Evolutionary conservation across 192 early-diverging fungal genomes (phyloP).

Genomic region (Backusella tuberculispora): DNA sequence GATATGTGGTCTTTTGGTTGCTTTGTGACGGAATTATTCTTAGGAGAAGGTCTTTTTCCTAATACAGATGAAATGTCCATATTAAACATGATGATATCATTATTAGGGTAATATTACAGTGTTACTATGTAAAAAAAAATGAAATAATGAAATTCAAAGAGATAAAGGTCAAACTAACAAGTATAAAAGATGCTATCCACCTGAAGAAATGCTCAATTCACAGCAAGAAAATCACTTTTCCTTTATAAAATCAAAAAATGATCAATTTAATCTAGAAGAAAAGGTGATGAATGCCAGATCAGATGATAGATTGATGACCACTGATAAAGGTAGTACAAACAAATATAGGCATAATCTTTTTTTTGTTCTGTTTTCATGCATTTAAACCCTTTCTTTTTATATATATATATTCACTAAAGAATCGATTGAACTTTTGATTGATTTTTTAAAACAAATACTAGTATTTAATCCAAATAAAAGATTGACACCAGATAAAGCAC

Average conservation of each 20-base stretch:
- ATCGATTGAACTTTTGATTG: slow-evolving; percentile 26
- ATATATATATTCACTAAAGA: neutral
- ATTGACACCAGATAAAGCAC: slow-evolving; percentile 78
- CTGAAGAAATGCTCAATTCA: slow-evolving; percentile 50
- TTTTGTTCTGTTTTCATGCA: too few relatives aligned
- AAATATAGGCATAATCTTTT: slow-evolving; percentile 42
- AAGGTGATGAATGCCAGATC: neutral
- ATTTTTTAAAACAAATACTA: slow-evolving; percentile 77
- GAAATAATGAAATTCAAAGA: neutral
- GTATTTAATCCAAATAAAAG: slow-evolving; percentile 74
- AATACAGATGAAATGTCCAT: slow-evolving; percentile 95
- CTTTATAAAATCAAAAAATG: too few relatives aligned
- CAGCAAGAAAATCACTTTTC: too few relatives aligned
- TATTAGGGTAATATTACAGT: slow-evolving; percentile 68
- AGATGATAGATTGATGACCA: neutral
- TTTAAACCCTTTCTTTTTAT: too few relatives aligned
- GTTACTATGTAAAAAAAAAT: neutral
- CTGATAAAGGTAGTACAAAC: neutral
- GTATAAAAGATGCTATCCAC: neutral
- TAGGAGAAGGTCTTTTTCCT: slow-evolving; percentile 94
- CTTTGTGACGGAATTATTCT: slow-evolving; percentile 93
- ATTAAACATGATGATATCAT: slow-evolving; percentile 86
- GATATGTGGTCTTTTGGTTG: slow-evolving; percentile 99
- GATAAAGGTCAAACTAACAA: too few relatives aligned
- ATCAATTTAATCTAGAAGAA: neutral